Conservation (phyloP, 73 alveolate species). For the Uronychia binucleata region DNA sequence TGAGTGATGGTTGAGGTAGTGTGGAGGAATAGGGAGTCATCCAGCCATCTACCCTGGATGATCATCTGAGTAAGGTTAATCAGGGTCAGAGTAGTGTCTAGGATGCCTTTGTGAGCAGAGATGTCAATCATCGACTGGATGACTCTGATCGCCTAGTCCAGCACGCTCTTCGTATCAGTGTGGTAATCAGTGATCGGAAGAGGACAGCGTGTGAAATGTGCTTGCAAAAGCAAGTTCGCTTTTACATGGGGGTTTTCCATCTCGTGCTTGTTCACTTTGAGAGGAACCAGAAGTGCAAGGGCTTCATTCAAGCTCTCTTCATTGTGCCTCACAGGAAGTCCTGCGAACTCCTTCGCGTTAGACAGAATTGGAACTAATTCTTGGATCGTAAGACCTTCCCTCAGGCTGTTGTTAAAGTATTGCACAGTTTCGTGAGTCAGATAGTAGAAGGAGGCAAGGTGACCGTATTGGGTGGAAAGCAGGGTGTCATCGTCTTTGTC, state of each 20-base stretch:
- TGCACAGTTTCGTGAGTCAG: slow-evolving; percentile 89
- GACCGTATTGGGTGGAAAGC: slow-evolving; percentile 87
- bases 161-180: slow-evolving; percentile 95
- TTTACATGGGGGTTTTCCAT: slow-evolving; percentile 91
- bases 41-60: slow-evolving; percentile 93
- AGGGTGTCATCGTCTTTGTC: slow-evolving; percentile 86
- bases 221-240: slow-evolving; percentile 92
- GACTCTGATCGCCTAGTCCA: slow-evolving; percentile 94
- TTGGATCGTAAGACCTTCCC: slow-evolving; percentile 56
- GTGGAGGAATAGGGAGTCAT: slow-evolving; percentile 77
- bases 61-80: slow-evolving; percentile 87
- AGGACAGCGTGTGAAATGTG: slow-evolving; percentile 92
- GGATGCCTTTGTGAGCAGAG: slow-evolving; percentile 84
- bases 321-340: slow-evolving; percentile 98
- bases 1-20: too few species aligned
- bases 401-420: slow-evolving; percentile 69
- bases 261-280: slow-evolving; percentile 81
- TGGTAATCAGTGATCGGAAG: slow-evolving; percentile 97
- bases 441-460: slow-evolving; percentile 96
- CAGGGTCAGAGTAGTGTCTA: slow-evolving; percentile 83
- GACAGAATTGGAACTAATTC: slow-evolving; percentile 81
- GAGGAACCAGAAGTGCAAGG: slow-evolving; percentile 89
- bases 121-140: slow-evolving; percentile 96
- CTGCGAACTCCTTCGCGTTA: slow-evolving; percentile 90
- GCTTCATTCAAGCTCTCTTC: slow-evolving; percentile 97